Evolutionary conservation across 768 basidiomycete genomes (phyloP), one percentile per base, ranked within the genome.

Genomic region (Agrocybe pediades): DNA sequence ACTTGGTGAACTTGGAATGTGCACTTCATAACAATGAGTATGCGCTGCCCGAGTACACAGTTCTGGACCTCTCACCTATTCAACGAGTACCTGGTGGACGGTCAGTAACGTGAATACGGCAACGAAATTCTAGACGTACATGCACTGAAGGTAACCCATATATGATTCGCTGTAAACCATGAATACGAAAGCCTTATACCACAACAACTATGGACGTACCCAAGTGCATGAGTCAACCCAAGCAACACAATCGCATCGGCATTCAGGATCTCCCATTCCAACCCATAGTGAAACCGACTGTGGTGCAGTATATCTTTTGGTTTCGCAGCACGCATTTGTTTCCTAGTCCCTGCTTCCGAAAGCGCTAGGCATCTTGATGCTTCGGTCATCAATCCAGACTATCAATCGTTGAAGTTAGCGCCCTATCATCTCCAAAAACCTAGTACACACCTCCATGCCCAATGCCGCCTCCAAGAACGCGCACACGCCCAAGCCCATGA

Each of bases 1-100:
- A 87, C 86, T 85, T 90, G 8, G 83, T 77, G 59, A 89, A 92
- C 62, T 87, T 90, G 2, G 86, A 81, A 61, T 91, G 87, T 11
- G 88, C 88, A 57, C 82, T 83, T 45, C 9, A n/a, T 51, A 56
- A 55, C 16, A 29, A 39, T 43, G 26, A 36, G 24, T 6, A 20
- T 29, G 24, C 33, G 46, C n/a, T n/a, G n/a, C n/a, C n/a, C n/a
- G 16, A 46, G 26, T 23, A 39, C 26, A 9, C 33, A 40, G 7
- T 2, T 41, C 19, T 49, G 3, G 16, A 26, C 26, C 39, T 54
- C 75, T 62, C 58, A 75, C 84, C 75, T 86, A 60, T 87, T 88
- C 42, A 88, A 66, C 4, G 64, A 60, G 51, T 73, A 74, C 61
- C 74, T 76, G 46, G 16, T n/a, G 44, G n/a, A 11, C 2, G 25